Base-by-base conservation (phyloP, 768 basidiomycete genomes). In the Mycena pura region DNA sequence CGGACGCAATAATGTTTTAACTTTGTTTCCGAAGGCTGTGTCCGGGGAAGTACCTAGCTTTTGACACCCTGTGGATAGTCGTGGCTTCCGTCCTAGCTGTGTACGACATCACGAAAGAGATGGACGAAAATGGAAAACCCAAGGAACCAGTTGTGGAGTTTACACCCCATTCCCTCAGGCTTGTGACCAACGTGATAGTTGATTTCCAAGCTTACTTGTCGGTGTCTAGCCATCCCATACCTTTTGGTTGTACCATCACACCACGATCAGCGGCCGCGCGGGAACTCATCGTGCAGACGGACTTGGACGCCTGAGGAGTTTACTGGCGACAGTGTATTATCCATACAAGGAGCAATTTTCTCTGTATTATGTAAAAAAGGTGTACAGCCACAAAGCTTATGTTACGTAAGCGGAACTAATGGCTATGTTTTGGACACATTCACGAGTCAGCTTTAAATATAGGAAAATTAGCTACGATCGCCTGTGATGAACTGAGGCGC, bases 381-480 rank as follows among this genome's bases (percentile, higher is more conserved):
- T n/a, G n/a, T n/a, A n/a, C n/a, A n/a, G n/a, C n/a, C n/a, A n/a
- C n/a, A n/a, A n/a, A n/a, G n/a, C n/a, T n/a, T n/a, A n/a, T n/a
- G n/a, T n/a, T n/a, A n/a, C n/a, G n/a, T n/a, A n/a, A n/a, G n/a
- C n/a, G n/a, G n/a, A n/a, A n/a, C n/a, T n/a, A n/a, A n/a, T n/a
- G n/a, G n/a, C 19, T 38, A 25, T n/a, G 10, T 32, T 43, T 31
- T 24, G 7, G 7, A 8, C 3, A 3, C 27, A 32, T 15, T 13
- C 52, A 57, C 10, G 44, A 32, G 17, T 57, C 56, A 22, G 44
- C 50, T 24, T 66, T 83, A 72, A 92, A 91, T 21, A 83, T 82
- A 5, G 91, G 90, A 73, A 93, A 93, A 68, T 87, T 92, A 29
- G 88, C 80, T 11, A 87, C 82, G 70, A 93, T 91, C 0, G 86